Percentiles rank a stretch among this genome's conserved stretches.
phyloP scores from a whole-genome alignment of 495 filamentous ascomycete genomes.

The Astrothelium macrocarpum region DNA sequence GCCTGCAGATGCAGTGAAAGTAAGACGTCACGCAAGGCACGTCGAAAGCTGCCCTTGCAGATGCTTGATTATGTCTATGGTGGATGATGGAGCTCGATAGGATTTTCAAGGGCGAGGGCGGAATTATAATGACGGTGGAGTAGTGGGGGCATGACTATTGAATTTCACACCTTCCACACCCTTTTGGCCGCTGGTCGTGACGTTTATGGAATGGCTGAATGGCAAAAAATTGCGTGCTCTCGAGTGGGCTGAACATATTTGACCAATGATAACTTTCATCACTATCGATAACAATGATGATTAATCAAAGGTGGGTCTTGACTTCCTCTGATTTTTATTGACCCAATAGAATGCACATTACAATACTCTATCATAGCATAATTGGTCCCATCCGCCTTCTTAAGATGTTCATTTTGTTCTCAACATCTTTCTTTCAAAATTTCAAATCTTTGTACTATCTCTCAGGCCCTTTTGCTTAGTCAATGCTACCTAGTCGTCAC shows the following conservation, averaged over 20 bases:
- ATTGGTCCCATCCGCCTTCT: too few species aligned
- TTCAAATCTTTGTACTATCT: too few species aligned
- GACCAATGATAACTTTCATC: background rate
- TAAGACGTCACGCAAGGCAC: background rate
- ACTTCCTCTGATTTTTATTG: too few species aligned
- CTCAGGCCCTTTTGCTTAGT: too few species aligned
- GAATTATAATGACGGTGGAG: background rate
- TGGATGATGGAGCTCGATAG: background rate
- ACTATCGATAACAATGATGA: background rate
- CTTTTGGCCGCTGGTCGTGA: background rate
- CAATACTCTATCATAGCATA: too few species aligned
- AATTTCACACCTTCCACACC: background rate
- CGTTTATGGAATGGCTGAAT: background rate
- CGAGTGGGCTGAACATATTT: background rate
- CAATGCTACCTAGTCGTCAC: too few species aligned
- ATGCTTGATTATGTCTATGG: background rate
- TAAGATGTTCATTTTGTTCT: too few species aligned
- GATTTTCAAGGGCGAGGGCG: background rate
- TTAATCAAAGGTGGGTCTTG: background rate
- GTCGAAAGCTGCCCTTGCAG: background rate
- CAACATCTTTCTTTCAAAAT: too few species aligned
- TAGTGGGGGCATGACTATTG: background rate
- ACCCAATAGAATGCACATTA: too few species aligned
- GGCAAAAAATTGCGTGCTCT: slow-evolving; percentile 5
- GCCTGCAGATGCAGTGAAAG: slow-evolving; percentile 1